Evolutionary conservation across 202 grass and related monocot genomes (phyloP), one percentile per base, ranked within the genome.

Genomic region (Hordeum pubiflorum): DNA sequence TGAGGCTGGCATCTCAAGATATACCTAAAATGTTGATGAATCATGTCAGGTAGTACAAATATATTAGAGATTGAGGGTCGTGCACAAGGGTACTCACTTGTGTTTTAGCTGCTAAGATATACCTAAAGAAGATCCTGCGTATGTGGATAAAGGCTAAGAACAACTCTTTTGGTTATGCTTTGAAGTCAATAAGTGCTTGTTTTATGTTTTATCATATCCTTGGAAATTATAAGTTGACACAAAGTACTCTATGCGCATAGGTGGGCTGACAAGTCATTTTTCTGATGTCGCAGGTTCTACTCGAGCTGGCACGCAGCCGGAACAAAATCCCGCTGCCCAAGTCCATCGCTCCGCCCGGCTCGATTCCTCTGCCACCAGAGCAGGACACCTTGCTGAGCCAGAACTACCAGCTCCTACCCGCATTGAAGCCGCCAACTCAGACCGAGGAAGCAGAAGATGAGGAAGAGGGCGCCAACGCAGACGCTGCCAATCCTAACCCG

Each of bases 301-400:
- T 96, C 67, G 90, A 99, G 81, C 24, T 96, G 32, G 90, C 89
- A 24, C 75, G 83, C 6, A 99, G 62, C 74, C 82, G 92, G 71
- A 99, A 96, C 69, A 99, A 91, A 78, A 93, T 93, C 31, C 92
- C 92, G 1, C 83, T 99, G 69, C 96, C 90, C 18, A 99, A 96
- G 80, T 91, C 87, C 5, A 91, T 99, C 21, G 85, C 92, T 46
- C 96, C 96, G 63, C 89, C 92, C 24, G 96, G 92, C 37, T 91
- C 87, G 4, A 93, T 99, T 75, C 90, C 96, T 54, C 85, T 99
- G 79, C 92, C 92, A 2, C 92, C 92, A 1, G 90, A 96, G 48
- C 86, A 99, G 74, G 92, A 99, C 71, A 99, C 90, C 8, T 81
- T 96, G 54, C 83, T 96, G 75, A 94, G 85, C 62, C 87, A 90